phyloP scores from a whole-genome alignment of 2,329 filamentous ascomycete species.

The Catunica adiposa region DNA sequence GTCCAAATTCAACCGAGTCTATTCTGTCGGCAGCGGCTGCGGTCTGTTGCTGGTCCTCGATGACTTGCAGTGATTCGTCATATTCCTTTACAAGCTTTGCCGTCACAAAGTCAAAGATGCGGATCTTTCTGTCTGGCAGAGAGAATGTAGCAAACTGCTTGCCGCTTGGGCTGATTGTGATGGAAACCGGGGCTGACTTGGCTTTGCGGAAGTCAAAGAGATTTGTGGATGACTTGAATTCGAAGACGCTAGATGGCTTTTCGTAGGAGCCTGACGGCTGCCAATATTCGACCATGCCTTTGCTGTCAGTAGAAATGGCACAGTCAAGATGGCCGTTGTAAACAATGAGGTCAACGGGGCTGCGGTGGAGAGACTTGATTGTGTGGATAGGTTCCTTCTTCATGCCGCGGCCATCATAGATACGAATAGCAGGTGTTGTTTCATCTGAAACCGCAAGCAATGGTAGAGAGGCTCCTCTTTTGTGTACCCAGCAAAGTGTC shows the following conservation, averaged over 20 bases:
- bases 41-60: conserved; percentile 92
- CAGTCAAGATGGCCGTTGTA: conserved; percentile 85
- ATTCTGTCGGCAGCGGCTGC: conserved; percentile 66
- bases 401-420: conserved; percentile 85
- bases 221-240: conserved; percentile 84
- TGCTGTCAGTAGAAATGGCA: conserved; percentile 74
- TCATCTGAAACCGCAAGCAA: conserved; percentile 71
- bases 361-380: conserved; percentile 63
- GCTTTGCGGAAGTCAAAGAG: conserved; percentile 96
- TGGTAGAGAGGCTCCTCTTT: conserved; percentile 71
- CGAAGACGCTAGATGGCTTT: conserved; percentile 81
- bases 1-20: conserved; percentile 82
- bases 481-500: conserved; percentile 84
- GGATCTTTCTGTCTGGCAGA: conserved; percentile 81
- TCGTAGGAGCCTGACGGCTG: conserved; percentile 63
- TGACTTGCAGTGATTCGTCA: conserved; percentile 78
- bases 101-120: conserved; percentile 80
- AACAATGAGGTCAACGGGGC: conserved; percentile 65
- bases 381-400: conserved; percentile 59
- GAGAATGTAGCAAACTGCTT: conserved; percentile 79
- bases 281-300: conserved; percentile 97
- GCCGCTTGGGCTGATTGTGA: conserved; percentile 75
- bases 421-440: conserved; percentile 51
- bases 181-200: conserved; percentile 65
- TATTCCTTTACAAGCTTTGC: conserved; percentile 85